Evolutionary conservation across 108 stramenopile species (phyloP), one percentile per base, ranked within the genome.

Genomic region (Asterionellopsis glacialis): DNA sequence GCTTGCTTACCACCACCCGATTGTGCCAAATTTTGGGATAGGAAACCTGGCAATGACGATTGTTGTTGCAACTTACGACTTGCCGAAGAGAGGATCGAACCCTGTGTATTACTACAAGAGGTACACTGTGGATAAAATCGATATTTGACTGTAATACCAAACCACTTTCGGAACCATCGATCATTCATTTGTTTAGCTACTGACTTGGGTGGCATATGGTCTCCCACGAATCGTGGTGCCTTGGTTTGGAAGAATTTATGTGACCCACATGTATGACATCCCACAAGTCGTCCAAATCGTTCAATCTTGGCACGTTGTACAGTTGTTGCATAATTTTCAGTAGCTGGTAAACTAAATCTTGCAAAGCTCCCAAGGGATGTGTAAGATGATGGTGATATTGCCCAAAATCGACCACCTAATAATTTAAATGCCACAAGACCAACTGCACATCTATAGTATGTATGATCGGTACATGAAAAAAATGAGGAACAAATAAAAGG

Each of bases 181-280:
- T 60, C 21, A 61, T 89, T 91, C 60, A 79, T 59, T 53, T 82
- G 73, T 51, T 74, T 72, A 1, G 81, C 94, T 14, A 95, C 84
- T 4, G 75, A 66, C 24, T 78, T 82, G 14, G 94, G 94, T 44
- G 94, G 94, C 75, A 92, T 88, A 81, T 95, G 94, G 76, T 95
- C 94, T 6, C 78, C 91, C 28, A 83, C 73, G 59, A 89, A 89
- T 14, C 56, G 57, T 45, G 57, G 48, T n/a, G 40, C 45, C 25
- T 54, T 59, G 18, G n/a, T 53, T 11, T 26, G 28, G 26, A 80
- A 70, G 9, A 70, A 15, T 74, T 74, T 80, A 14, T 77, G 74
- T 43, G 80, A 67, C 9, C 93, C 93, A 59, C 93, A 94, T 0
- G 93, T 94, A 67, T 94, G 93, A 67, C 90, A 94, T 39, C 93